Evolutionary conservation across 176 grass and related monocot species (phyloP).

Genomic region (Metroxylon sagu): DNA sequence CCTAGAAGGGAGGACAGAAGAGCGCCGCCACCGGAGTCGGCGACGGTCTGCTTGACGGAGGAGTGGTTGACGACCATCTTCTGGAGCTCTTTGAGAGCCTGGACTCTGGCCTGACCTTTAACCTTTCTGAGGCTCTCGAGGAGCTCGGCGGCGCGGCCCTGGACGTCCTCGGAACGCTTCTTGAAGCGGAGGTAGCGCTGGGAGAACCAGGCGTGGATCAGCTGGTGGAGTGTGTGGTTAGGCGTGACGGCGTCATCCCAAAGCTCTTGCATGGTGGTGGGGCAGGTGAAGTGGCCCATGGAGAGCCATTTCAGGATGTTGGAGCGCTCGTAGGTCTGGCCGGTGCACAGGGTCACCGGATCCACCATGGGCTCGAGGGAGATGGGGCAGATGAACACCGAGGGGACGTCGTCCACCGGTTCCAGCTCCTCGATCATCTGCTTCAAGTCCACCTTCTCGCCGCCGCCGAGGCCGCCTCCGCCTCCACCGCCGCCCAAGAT

Average conservation of each 20-base stretch:
- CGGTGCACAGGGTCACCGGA: slow-evolving; percentile 96
- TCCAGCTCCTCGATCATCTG: slow-evolving; percentile 96
- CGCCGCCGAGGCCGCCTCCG: slow-evolving; percentile 15
- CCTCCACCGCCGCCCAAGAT: slow-evolving; percentile 56
- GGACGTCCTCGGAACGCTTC: slow-evolving; percentile 86
- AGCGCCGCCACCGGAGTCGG: slow-evolving; percentile 41
- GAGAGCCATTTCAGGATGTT: slow-evolving; percentile 81
- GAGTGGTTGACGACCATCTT: slow-evolving; percentile 43
- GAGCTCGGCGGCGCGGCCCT: slow-evolving; percentile 77
- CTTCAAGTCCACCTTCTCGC: slow-evolving; percentile 42
- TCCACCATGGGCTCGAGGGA: slow-evolving; percentile 98
- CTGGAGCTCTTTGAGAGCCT: slow-evolving; percentile 60
- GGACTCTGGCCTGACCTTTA: slow-evolving; percentile 76
- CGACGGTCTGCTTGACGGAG: slow-evolving; percentile 62
- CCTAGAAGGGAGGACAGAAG: slow-evolving; percentile 64
- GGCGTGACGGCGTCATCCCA: slow-evolving; percentile 85
- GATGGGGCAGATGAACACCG: slow-evolving; percentile 96
- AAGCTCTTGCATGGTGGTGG: slow-evolving; percentile 97
- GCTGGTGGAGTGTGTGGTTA: slow-evolving; percentile 78
- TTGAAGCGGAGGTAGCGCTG: slow-evolving; percentile 68
- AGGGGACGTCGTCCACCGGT: slow-evolving; percentile 61
- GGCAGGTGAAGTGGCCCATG: slow-evolving; percentile 86
- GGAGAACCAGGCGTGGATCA: slow-evolving; percentile 95
- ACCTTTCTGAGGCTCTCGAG: slow-evolving; percentile 53
- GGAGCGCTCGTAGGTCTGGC: slow-evolving; percentile 89